phyloP scores from a whole-genome alignment of 2,329 filamentous ascomycete genomes.

The Verticillium nubilum region DNA sequence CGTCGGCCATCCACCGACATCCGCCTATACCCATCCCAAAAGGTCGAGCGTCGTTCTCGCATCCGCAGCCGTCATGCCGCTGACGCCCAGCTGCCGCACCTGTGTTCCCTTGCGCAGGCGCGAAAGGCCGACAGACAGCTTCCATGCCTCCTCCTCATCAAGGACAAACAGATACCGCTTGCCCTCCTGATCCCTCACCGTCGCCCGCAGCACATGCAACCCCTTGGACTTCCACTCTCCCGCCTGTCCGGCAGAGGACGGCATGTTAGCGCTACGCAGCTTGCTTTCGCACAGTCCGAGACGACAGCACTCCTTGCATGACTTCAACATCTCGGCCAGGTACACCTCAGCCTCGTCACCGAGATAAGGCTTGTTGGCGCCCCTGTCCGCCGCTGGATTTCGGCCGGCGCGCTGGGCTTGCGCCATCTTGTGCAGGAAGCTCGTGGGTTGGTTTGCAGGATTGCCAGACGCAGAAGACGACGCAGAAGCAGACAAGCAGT shows the following conservation, averaged over 20 bases:
- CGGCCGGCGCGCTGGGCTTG: slow-evolving; percentile 33
- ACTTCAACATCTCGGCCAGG: slow-evolving; percentile 54
- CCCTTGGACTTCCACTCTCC: slow-evolving; percentile 51
- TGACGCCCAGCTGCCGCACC: slow-evolving; percentile 53
- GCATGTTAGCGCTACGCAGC: slow-evolving; percentile 36
- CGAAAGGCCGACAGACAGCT: slow-evolving; percentile 57
- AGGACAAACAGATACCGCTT: slow-evolving; percentile 63
- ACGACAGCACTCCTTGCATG: slow-evolving; percentile 61
- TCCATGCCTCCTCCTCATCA: slow-evolving; percentile 62
- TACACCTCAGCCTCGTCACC: slow-evolving; percentile 64
- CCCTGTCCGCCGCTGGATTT: slow-evolving; percentile 33
- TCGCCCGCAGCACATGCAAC: slow-evolving; percentile 58
- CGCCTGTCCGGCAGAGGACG: slow-evolving; percentile 35
- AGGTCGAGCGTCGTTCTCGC: slow-evolving; percentile 50
- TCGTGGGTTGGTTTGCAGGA: slow-evolving; percentile 29
- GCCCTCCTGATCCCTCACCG: slow-evolving; percentile 59
- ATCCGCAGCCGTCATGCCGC: slow-evolving; percentile 49
- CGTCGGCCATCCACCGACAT: background rate
- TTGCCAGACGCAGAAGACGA: slow-evolving; percentile 30
- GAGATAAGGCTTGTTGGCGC: slow-evolving; percentile 45
- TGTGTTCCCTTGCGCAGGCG: slow-evolving; percentile 55
- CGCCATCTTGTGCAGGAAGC: slow-evolving; percentile 42
- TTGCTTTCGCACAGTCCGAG: slow-evolving; percentile 42
- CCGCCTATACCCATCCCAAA: slow-evolving; percentile 43
- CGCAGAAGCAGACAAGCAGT: slow-evolving; percentile 45